Evolutionary conservation across 352 stramenopile species (phyloP).

Genomic region (Pythium dissotocum): DNA sequence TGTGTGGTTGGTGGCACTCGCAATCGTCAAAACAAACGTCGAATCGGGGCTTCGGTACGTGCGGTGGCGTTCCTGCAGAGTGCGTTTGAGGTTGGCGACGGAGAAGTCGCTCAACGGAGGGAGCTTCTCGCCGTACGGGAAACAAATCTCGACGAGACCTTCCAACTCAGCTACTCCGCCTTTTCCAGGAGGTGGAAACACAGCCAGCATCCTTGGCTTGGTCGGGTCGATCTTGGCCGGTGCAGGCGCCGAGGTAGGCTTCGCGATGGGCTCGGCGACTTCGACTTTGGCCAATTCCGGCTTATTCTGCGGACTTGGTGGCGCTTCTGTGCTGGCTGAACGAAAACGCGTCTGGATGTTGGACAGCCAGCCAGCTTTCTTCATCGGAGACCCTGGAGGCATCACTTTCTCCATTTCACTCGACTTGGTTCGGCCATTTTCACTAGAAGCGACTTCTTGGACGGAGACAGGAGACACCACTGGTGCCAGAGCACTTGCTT

Average conservation of each 20-base stretch:
- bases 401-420: not conserved
- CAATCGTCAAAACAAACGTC: conserved; percentile 75
- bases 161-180: conserved; percentile 55
- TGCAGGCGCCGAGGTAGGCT: not conserved
- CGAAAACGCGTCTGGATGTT: conserved; percentile 33
- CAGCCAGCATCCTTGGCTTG: conserved; percentile 47
- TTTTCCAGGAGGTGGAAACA: conserved; percentile 44
- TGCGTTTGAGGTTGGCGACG: conserved; percentile 47
- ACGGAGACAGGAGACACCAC: not conserved
- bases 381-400: conserved; percentile 26
- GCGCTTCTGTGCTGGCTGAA: conserved; percentile 13
- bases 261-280: not conserved
- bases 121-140: conserved; percentile 59
- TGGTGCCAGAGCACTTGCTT: conserved; percentile 6
- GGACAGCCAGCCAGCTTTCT: conserved; percentile 23
- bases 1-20: conserved; percentile 44
- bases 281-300: conserved; percentile 2
- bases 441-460: conserved; percentile 7
- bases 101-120: conserved; percentile 55
- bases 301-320: conserved; percentile 15
- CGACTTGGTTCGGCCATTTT: conserved; percentile 1
- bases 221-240: conserved; percentile 15
- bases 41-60: conserved; percentile 64
- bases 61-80: conserved; percentile 66
- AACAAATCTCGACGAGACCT: conserved; percentile 73